These are phyloP conservation scores for Primulina eburnea DNA, from an alignment of 257 asterid species.

Conservation along the genomic window DNA sequence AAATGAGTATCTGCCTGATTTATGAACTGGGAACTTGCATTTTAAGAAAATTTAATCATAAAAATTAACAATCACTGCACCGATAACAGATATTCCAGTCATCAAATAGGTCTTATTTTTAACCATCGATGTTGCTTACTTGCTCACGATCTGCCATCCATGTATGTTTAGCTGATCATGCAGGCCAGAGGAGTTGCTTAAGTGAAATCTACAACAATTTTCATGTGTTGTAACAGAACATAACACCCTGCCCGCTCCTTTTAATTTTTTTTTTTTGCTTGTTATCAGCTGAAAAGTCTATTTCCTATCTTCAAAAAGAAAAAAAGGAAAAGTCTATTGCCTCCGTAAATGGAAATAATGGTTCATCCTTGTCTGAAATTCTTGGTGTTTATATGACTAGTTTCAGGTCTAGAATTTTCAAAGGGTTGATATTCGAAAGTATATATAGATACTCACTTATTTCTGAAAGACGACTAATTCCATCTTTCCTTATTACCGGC, in stretches of 20 bases:
- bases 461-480: background rate
- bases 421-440: background rate
- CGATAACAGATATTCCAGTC: background rate
- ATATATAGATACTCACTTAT: background rate
- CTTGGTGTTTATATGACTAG: background rate
- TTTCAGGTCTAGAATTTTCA: background rate
- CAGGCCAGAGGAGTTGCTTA: background rate
- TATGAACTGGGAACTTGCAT: background rate
- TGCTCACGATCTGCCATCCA: background rate
- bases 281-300: background rate
- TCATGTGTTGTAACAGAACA: background rate
- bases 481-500: background rate
- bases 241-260: background rate
- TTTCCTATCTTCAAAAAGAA: too few species aligned
- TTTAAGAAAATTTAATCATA: background rate
- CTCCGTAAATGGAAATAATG: background rate
- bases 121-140: background rate
- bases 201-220: background rate
- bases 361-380: background rate
- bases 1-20: slow-evolving; percentile 5
- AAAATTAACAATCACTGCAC: background rate
- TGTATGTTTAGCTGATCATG: slow-evolving; percentile 14
- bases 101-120: background rate
- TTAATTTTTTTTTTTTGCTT: too few species aligned
- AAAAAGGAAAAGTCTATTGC: background rate